A percentile compares a stretch with the other conserved stretches of the same genome.
Evolutionary conservation across 2,329 filamentous ascomycete species (phyloP).

Genomic region (Stagonosporopsis tanaceti): DNA sequence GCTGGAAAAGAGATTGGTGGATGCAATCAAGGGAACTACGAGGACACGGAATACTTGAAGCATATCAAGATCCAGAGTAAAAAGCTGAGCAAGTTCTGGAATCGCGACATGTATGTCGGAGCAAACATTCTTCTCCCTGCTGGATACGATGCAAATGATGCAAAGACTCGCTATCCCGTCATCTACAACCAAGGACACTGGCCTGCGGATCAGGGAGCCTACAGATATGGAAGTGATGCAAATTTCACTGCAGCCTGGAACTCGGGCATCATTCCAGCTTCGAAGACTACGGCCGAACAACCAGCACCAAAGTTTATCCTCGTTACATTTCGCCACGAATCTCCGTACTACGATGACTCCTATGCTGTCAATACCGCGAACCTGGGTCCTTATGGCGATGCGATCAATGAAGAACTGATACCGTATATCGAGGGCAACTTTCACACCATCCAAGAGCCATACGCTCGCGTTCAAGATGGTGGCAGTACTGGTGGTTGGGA

Average conservation of each 20-base stretch:
- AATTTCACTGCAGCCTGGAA: slow-evolving; percentile 42
- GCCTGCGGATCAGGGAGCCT: slow-evolving; percentile 34
- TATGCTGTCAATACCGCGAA: slow-evolving; percentile 53
- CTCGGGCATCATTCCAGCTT: slow-evolving; percentile 39
- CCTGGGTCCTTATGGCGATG: slow-evolving; percentile 51
- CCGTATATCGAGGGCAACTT: slow-evolving; percentile 46
- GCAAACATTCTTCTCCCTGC: slow-evolving; percentile 48
- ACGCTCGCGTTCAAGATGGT: slow-evolving; percentile 50
- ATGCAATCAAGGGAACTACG: slow-evolving; percentile 51
- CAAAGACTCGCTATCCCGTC: slow-evolving; percentile 44
- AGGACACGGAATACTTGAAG: slow-evolving; percentile 44
- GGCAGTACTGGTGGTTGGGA: slow-evolving; percentile 52
- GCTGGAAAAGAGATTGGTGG: slow-evolving; percentile 49
- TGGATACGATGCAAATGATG: slow-evolving; percentile 45
- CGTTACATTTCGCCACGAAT: slow-evolving; percentile 50
- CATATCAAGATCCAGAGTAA: slow-evolving; percentile 50
- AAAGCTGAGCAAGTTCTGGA: slow-evolving; percentile 49
- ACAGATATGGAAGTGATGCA: slow-evolving; percentile 26
- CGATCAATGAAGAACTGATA: slow-evolving; percentile 52
- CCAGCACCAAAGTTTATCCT: slow-evolving; percentile 48
- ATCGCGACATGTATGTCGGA: slow-evolving; percentile 48
- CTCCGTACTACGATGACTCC: slow-evolving; percentile 51
- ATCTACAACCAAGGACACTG: slow-evolving; percentile 50
- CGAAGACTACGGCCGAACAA: slow-evolving; percentile 33
- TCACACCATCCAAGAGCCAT: slow-evolving; percentile 48